Percentiles rank a stretch among this genome's conserved stretches.
Conservation (phyloP, 2,329 filamentous ascomycete species). For the Verticillium alfalfae region DNA sequence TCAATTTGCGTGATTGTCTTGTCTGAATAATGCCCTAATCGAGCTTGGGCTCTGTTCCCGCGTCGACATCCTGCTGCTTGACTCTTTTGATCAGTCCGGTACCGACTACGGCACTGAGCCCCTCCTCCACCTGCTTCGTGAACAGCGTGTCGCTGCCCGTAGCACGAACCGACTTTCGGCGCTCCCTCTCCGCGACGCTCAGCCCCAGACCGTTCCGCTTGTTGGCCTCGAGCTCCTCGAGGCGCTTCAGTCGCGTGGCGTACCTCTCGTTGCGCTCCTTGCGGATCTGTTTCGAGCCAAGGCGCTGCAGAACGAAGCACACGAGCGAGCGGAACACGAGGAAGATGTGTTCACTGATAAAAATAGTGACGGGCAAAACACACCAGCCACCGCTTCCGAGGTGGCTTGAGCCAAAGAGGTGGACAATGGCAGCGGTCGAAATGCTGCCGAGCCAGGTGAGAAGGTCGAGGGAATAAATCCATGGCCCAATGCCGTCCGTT, state of each 20-base stretch:
- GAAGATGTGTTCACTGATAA: conserved; percentile 69
- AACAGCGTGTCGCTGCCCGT: conserved; percentile 29
- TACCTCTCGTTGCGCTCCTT: conserved; percentile 32
- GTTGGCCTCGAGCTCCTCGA: conserved; percentile 34
- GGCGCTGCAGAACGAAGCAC: conserved; percentile 25
- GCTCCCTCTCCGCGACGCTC: conserved; percentile 26
- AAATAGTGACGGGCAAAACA: conserved; percentile 63
- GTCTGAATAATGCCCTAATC: neutral
- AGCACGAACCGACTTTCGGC: conserved; percentile 28
- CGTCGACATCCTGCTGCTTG: conserved; percentile 4
- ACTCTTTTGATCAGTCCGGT: conserved; percentile 25
- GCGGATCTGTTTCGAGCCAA: conserved; percentile 34
- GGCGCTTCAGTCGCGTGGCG: conserved; percentile 25
- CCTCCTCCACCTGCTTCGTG: conserved; percentile 34
- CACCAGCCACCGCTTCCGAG: conserved; percentile 53
- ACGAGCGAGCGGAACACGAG: conserved; percentile 48
- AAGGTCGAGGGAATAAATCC: conserved; percentile 62
- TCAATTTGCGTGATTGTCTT: no score
- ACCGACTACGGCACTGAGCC: conserved; percentile 26
- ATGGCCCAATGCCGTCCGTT: conserved; percentile 69
- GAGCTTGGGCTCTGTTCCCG: conserved; percentile 4
- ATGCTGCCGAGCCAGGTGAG: conserved; percentile 69
- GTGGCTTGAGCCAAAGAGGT: conserved; percentile 60
- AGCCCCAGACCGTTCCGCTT: conserved; percentile 25
- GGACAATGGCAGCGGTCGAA: conserved; percentile 66